These are phyloP conservation scores for Trichomonas gallinae DNA, from an alignment of 208 protist species.

Conservation along the genomic window DNA sequence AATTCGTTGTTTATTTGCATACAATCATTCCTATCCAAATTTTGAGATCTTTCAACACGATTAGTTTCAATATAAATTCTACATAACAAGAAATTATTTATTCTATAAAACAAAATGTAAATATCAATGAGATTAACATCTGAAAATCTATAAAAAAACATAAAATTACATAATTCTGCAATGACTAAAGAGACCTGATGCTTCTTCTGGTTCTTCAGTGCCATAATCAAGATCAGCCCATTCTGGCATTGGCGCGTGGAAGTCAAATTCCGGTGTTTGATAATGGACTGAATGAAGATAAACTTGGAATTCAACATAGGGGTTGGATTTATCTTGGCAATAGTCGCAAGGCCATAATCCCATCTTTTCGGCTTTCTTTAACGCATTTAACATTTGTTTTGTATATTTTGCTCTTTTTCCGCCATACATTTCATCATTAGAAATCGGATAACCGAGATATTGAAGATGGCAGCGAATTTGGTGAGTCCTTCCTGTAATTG, in stretches of 20 bases:
- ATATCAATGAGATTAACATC: not conserved
- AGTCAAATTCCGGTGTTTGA: not conserved
- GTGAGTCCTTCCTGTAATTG: conserved; percentile 67
- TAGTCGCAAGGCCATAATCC: not conserved
- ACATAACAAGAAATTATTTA: not conserved
- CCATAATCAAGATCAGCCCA: not conserved
- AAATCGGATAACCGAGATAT: conserved; percentile 61
- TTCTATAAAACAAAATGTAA: not conserved
- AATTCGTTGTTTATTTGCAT: too few species aligned
- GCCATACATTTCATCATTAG: conserved; percentile 57
- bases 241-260: not conserved
- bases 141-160: not conserved
- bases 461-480: conserved; percentile 69
- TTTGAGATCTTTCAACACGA: not conserved
- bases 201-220: not conserved
- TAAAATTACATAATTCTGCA: not conserved
- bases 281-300: conserved; percentile 8
- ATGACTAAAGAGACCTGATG: not conserved
- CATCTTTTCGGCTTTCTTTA: not conserved
- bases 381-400: not conserved
- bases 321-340: not conserved
- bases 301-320: not conserved
- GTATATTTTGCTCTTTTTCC: not conserved
- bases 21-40: not conserved
- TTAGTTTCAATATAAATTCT: not conserved